A percentile compares a stretch with the other conserved stretches of the same genome.
Conservation (phyloP, 2,329 filamentous ascomycete genomes). For the Fusarium ambrosium region DNA sequence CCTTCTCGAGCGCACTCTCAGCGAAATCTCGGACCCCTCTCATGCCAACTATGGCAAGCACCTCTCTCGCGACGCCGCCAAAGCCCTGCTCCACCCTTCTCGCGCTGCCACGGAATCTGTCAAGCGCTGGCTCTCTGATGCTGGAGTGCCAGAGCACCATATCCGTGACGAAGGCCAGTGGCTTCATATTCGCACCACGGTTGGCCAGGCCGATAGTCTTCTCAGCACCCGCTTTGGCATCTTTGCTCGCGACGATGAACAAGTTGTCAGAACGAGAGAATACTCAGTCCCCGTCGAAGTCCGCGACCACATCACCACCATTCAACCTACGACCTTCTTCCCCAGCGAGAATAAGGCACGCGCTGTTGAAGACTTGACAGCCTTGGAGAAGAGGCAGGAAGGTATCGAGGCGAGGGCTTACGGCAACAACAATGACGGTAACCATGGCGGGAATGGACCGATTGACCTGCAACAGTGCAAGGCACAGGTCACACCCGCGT, state of each 20-base stretch:
- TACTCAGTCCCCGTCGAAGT: slow-evolving; percentile 56
- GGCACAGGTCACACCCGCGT: slow-evolving; percentile 57
- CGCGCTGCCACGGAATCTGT: slow-evolving; percentile 56
- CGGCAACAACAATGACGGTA: slow-evolving; percentile 18
- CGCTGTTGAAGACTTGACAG: background rate
- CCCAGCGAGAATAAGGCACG: background rate
- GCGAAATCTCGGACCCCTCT: slow-evolving; percentile 63
- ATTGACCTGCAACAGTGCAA: slow-evolving; percentile 51
- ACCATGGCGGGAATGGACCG: slow-evolving; percentile 17
- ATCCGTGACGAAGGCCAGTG: slow-evolving; percentile 54
- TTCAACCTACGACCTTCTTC: slow-evolving; percentile 63
- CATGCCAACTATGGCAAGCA: slow-evolving; percentile 63
- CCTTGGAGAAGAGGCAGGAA: background rate
- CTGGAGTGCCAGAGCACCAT: slow-evolving; percentile 53
- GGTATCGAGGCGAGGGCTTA: background rate
- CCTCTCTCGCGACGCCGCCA: slow-evolving; percentile 62
- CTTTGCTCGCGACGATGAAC: slow-evolving; percentile 54
- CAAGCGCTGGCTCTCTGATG: slow-evolving; percentile 59
- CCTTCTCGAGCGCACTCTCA: slow-evolving; percentile 58
- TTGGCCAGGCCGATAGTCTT: slow-evolving; percentile 58
- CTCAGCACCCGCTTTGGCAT: slow-evolving; percentile 61
- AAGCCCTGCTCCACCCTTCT: slow-evolving; percentile 61
- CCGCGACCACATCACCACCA: slow-evolving; percentile 55
- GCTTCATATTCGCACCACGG: slow-evolving; percentile 59
- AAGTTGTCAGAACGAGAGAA: slow-evolving; percentile 55